phyloP scores from a whole-genome alignment of 2,329 filamentous ascomycete species.

The Monilinia vaccinii-corymbosi region DNA sequence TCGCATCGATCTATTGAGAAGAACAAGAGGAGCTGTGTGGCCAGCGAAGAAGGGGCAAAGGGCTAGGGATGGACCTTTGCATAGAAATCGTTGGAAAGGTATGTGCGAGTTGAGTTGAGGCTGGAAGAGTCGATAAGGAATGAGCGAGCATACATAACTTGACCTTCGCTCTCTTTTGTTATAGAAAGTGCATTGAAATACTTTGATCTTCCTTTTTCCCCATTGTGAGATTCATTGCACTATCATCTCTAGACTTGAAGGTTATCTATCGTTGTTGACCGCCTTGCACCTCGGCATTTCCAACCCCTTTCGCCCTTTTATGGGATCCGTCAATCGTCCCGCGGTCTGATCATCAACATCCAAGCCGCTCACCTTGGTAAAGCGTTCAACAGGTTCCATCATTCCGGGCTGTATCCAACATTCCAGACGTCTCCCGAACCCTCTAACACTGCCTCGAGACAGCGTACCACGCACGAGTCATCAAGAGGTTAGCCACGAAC shows the following conservation, averaged over 20 bases:
- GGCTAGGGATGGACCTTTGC: not conserved
- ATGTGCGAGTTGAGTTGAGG: not conserved
- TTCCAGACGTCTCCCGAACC: conserved; percentile 7
- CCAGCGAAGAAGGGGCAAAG: not conserved
- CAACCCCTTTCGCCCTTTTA: too few species aligned
- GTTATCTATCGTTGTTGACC: too few species aligned
- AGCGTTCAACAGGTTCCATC: not conserved
- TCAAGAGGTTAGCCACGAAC: not conserved
- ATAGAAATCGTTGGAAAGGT: not conserved
- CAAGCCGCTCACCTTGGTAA: not conserved
- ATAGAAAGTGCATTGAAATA: too few species aligned
- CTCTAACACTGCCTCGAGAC: not conserved
- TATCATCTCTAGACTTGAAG: too few species aligned
- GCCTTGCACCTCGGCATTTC: too few species aligned
- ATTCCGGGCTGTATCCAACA: not conserved
- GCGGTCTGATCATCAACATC: conserved; percentile 1
- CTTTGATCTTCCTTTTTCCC: too few species aligned
- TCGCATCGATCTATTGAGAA: not conserved
- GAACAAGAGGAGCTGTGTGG: not conserved
- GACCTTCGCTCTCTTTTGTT: too few species aligned
- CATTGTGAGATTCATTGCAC: too few species aligned
- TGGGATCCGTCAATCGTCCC: not conserved
- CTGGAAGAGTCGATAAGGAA: not conserved
- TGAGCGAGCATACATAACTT: too few species aligned
- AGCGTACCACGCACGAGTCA: not conserved